Conservation (phyloP, 257 asterid species). For the Nicotiana noctiflora region DNA sequence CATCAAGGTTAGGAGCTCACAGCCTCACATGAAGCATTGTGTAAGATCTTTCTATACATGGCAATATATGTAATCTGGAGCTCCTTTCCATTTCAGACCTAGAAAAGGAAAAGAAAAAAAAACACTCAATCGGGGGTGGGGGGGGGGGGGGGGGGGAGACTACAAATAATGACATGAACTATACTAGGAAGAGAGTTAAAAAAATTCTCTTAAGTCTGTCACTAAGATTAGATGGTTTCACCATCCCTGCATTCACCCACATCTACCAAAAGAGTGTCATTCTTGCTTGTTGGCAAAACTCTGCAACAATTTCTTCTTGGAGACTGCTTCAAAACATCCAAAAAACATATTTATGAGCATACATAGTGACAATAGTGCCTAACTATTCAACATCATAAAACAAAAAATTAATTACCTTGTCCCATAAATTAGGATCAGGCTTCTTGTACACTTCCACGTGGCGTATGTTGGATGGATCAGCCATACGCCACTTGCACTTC, state of each 20-base stretch:
- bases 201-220: not conserved
- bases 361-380: not conserved
- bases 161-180: not conserved
- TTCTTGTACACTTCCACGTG: slow-evolving; percentile 28
- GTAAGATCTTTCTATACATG: not conserved
- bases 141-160: too few species aligned
- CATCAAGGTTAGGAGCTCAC: not conserved
- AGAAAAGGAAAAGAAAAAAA: too few species aligned
- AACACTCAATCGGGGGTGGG: too few species aligned
- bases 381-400: not conserved
- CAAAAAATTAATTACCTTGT: slow-evolving; percentile 19
- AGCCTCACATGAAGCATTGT: not conserved
- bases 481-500: slow-evolving; percentile 14
- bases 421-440: slow-evolving; percentile 40
- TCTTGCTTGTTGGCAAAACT: slow-evolving; percentile 23
- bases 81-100: not conserved
- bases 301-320: slow-evolving; percentile 48
- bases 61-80: not conserved
- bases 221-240: slow-evolving; percentile 22
- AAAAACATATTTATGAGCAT: not conserved
- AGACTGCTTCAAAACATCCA: slow-evolving; percentile 15
- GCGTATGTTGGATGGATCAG: slow-evolving; percentile 21
- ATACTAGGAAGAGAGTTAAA: not conserved
- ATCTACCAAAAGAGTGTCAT: slow-evolving; percentile 28
- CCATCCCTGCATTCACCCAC: slow-evolving; percentile 33